Evolutionary conservation across 2,329 filamentous ascomycete genomes (phyloP).

Genomic region (Alternaria rosae): DNA sequence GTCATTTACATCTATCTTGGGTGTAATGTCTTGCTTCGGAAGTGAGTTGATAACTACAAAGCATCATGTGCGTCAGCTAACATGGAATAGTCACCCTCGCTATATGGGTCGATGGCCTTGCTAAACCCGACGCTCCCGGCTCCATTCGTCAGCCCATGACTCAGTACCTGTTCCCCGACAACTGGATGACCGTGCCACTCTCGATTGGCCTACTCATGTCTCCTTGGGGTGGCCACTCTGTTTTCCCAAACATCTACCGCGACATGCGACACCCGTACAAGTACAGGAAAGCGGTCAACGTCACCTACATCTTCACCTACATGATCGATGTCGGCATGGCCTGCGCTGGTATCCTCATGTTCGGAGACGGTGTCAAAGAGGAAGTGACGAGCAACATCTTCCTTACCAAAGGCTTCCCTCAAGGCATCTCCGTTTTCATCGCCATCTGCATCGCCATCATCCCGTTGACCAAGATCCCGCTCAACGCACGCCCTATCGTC

Average conservation of each 20-base stretch:
- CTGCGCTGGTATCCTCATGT: slow-evolving; percentile 89
- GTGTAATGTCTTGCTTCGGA: slow-evolving; percentile 87
- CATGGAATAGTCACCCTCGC: slow-evolving; percentile 74
- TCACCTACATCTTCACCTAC: slow-evolving; percentile 87
- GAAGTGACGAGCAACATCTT: slow-evolving; percentile 93
- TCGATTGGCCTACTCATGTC: slow-evolving; percentile 91
- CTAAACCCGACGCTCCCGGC: slow-evolving; percentile 80
- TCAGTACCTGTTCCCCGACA: slow-evolving; percentile 82
- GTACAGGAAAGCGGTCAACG: slow-evolving; percentile 75
- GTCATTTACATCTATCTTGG: slow-evolving; percentile 89
- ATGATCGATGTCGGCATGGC: slow-evolving; percentile 82
- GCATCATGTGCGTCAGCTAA: slow-evolving; percentile 32
- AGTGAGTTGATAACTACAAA: slow-evolving; percentile 67
- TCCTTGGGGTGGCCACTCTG: slow-evolving; percentile 74
- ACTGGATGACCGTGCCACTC: slow-evolving; percentile 86
- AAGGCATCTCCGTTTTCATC: slow-evolving; percentile 76
- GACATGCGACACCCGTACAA: slow-evolving; percentile 85
- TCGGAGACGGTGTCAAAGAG: slow-evolving; percentile 85
- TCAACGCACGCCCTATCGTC: slow-evolving; percentile 88
- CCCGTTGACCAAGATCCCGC: slow-evolving; percentile 91
- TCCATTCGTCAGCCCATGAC: slow-evolving; percentile 81
- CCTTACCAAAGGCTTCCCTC: slow-evolving; percentile 74
- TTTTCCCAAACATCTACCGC: slow-evolving; percentile 85
- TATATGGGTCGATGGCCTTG: slow-evolving; percentile 82
- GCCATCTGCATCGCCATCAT: slow-evolving; percentile 90